Conservation (phyloP, 1,284 basidiomycete genomes). For the Crucibulum cyathiforme region DNA sequence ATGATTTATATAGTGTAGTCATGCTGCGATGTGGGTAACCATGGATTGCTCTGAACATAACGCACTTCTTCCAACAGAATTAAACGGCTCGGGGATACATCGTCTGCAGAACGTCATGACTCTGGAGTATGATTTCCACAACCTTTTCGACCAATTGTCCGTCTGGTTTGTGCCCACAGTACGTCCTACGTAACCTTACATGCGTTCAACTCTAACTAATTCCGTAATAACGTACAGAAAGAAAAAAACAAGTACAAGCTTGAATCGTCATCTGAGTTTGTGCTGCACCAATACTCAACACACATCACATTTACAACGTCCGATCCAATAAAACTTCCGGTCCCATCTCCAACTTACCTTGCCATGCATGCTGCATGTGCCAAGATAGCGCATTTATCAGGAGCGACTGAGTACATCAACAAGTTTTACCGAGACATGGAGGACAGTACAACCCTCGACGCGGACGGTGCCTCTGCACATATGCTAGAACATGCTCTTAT, state of each 20-base stretch:
- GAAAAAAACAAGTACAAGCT: constrained; percentile 17
- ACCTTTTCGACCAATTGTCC: constrained; percentile 11
- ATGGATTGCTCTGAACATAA: constrained; percentile 21
- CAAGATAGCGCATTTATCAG: constrained; percentile 43
- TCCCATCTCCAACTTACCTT: constrained; percentile 30
- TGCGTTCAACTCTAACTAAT: background rate
- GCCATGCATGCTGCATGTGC: constrained; percentile 42
- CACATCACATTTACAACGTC: constrained; percentile 24
- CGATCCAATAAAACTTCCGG: constrained; percentile 18
- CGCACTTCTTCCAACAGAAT: constrained; percentile 11
- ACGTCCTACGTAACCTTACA: constrained; percentile 5
- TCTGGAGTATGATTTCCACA: constrained; percentile 7
- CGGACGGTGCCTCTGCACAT: constrained; percentile 21
- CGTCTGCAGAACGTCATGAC: constrained; percentile 29
- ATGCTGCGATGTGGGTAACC: constrained; percentile 21
- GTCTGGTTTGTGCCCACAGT: constrained; percentile 24
- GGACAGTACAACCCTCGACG: constrained; percentile 32
- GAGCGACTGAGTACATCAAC: constrained; percentile 39
- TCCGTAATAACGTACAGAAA: background rate
- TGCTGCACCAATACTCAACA: constrained; percentile 11
- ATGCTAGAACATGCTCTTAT: constrained; percentile 15
- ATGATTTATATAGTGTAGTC: constrained; percentile 2
- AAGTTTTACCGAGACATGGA: constrained; percentile 34
- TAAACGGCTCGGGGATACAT: constrained; percentile 26
- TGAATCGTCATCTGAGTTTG: constrained; percentile 1